Evolutionary conservation across 2,329 filamentous ascomycete genomes (phyloP).

Genomic region (Pseudogymnoascus sp.): DNA sequence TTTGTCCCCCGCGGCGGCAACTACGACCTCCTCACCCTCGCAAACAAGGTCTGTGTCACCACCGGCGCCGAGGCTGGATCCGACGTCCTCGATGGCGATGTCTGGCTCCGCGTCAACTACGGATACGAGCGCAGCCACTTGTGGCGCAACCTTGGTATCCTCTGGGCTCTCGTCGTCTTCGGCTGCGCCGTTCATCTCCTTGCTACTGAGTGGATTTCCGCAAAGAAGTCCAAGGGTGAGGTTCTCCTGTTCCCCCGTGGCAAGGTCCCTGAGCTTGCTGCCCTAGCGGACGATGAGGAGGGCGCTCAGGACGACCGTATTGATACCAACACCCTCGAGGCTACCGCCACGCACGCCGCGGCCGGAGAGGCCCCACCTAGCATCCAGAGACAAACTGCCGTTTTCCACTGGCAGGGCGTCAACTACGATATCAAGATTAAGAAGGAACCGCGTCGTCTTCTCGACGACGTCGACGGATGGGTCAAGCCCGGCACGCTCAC

Average conservation of each 20-base stretch:
- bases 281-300: slow-evolving; percentile 15
- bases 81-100: slow-evolving; percentile 45
- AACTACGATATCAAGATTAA: slow-evolving; percentile 66
- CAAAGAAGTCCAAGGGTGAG: slow-evolving; percentile 68
- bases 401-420: slow-evolving; percentile 26
- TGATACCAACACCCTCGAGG: slow-evolving; percentile 12
- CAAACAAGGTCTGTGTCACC: slow-evolving; percentile 42
- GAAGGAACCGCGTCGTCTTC: slow-evolving; percentile 60
- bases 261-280: slow-evolving; percentile 34
- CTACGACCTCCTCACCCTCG: slow-evolving; percentile 14
- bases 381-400: slow-evolving; percentile 26
- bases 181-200: slow-evolving; percentile 54
- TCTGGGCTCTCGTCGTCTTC: slow-evolving; percentile 55
- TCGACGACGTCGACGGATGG: slow-evolving; percentile 85
- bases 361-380: slow-evolving; percentile 49
- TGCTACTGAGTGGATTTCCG: slow-evolving; percentile 52
- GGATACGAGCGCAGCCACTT: slow-evolving; percentile 49
- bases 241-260: slow-evolving; percentile 66
- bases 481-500: slow-evolving; percentile 88
- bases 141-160: slow-evolving; percentile 65
- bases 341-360: slow-evolving; percentile 15
- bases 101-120: slow-evolving; percentile 46
- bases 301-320: slow-evolving; percentile 13
- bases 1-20: slow-evolving; percentile 20
- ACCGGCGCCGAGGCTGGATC: slow-evolving; percentile 49